A percentile compares a stretch with the other conserved stretches of the same genome.
Conservation (phyloP, 345 rosid species). For the Turritis glabra region DNA sequence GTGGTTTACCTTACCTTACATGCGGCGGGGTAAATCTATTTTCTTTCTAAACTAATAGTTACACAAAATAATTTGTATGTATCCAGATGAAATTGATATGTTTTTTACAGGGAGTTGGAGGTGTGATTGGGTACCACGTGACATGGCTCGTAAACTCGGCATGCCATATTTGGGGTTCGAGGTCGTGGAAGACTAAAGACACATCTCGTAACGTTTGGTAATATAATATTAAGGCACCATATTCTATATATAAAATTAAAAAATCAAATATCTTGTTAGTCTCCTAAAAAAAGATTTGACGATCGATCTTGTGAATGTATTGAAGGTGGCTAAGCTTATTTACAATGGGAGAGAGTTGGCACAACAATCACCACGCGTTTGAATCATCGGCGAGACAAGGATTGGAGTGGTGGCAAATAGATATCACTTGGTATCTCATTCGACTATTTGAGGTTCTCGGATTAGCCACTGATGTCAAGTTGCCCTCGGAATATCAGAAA, state of each 20-base stretch:
- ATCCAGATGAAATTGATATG: background rate
- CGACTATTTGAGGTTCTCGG: conserved; percentile 58
- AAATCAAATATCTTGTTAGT: background rate
- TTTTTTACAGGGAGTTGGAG: conserved; percentile 60
- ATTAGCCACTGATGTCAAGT: conserved; percentile 69
- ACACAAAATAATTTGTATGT: background rate
- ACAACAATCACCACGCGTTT: conserved; percentile 84
- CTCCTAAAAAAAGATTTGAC: background rate
- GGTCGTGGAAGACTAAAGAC: conserved; percentile 79
- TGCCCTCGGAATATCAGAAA: conserved; percentile 60
- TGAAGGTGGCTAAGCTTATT: conserved; percentile 81
- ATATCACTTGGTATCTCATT: conserved; percentile 74
- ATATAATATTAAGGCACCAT: no score
- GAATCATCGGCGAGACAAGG: conserved; percentile 83
- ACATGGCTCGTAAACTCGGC: conserved; percentile 91
- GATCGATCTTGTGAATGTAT: background rate
- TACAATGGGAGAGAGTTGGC: conserved; percentile 94
- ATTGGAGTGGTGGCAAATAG: conserved; percentile 89
- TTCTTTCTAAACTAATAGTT: background rate
- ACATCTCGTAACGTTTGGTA: conserved; percentile 84
- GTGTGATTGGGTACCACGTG: conserved; percentile 59
- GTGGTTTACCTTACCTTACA: conserved; percentile 75
- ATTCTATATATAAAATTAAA: background rate
- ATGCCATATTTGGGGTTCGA: conserved; percentile 84
- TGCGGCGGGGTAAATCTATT: conserved; percentile 77